Base-by-base conservation (phyloP, 345 rosid species). In the Eucalyptus rudis region DNA sequence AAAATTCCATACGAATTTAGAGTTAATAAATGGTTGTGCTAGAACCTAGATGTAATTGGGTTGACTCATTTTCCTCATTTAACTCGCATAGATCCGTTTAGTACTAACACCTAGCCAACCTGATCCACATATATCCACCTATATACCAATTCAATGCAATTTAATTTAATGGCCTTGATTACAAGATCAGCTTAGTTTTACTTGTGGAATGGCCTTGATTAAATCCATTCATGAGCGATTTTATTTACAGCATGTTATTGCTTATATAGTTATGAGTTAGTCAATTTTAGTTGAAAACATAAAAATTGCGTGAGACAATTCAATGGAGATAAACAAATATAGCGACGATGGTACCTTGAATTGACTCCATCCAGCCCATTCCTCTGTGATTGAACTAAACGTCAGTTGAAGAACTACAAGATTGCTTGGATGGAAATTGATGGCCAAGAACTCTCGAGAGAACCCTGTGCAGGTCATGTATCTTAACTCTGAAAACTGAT, bases 401-500 rank as follows among this genome's bases (percentile, higher is more conserved):
- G 5, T 0, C 7, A 59, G 13, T 27, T 24, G 1, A 10, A 58
- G 64, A 58, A 58, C 64, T 10, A 58, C n/a, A 10, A 58, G 64
- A 58, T 58, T 24, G 64, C n/a, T 6, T 2, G 64, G 64, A 58
- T 58, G 64, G 13, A 24, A 58, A 58, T 58, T 58, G 64, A 24
- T 58, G 64, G n/a, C 64, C 29, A 5, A 58, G 64, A 58, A 27
- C 13, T 58, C 29, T 24, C 0, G 29, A 58, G 64, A 27, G 43
- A 12, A 11, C 29, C 6, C 0, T 1, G 0, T 0, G 5, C 7
- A 58, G 13, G 64, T 9, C 64, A 58, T 4, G n/a, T 58, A 58
- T 58, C 29, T 58, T 58, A 54, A 54, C 59, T 20, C 2, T 54
- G 27, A 54, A 2, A 54, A 9, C 5, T 54, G 59, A 20, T 54